Base-by-base conservation (phyloP, 495 filamentous ascomycete genomes). In the Entonaema liquescens region DNA sequence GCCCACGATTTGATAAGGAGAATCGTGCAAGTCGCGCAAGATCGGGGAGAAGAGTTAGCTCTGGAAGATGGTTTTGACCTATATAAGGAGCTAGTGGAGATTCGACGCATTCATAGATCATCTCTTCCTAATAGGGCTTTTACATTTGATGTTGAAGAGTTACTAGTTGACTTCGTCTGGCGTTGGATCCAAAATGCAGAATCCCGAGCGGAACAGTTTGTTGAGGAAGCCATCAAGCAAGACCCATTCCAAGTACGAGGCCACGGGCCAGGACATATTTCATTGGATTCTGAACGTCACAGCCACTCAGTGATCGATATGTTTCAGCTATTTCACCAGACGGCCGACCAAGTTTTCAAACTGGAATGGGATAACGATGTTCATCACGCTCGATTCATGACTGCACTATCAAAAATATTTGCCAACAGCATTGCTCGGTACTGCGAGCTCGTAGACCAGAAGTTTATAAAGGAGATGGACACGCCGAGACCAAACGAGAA, bases 371-470 rank as follows among this genome's bases (percentile, higher is more conserved):
- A 93, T 65, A 91, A 98, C 77, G 93, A 97, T 69, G 83, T 96
- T 17, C 94, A 97, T 65, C 91, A 97, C 71, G 95, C 96, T 21
- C 92, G 93, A 70, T 98, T 98, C 80, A 98, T 97, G 94, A 99
- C 96, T 13, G 87, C 93, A n/a, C 76, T 98, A 17, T 89, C 94
- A 13, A 98, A 95, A 74, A 89, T 90, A 0, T 93, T 98, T 59
- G 91, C 93, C 5, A 85, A 85, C 52, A 95, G 93, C 44, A 87
- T 99, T 40, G 89, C 91, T 36, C 87, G 89, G 73, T 98, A 99
- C 77, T 99, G 96, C 77, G 96, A 98, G 74, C 81, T 94, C 33
- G 83, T 98, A 38, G 96, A 98, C 69, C 88, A 91, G 73, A 88
- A 85, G 71, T 99, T 99, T 76, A 85, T 87, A 33, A 92, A 87